Evolutionary conservation across 257 asterid genomes (phyloP), one percentile per base, ranked within the genome.

Genomic region (Coffea eugenioides): DNA sequence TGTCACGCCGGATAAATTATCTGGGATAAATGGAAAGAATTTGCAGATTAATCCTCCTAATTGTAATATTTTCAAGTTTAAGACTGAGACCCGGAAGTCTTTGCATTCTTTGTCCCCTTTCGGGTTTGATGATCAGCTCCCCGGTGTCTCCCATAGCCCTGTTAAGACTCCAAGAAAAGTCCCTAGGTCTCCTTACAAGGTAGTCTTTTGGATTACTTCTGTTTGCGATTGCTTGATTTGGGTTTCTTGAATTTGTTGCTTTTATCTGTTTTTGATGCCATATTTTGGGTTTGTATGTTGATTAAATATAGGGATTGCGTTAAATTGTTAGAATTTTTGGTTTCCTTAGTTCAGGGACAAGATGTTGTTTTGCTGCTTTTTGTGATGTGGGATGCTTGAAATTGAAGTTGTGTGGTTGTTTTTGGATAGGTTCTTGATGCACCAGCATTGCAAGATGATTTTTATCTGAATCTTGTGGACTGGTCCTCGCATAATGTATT

Each of bases 381-480:
- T 27, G 23, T 43, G 46, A 23, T 34, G 69, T 57, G 10, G 49
- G 14, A 80, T 74, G 67, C 15, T n/a, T 68, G 65, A 21, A 64
- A 43, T 15, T 64, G 11, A 45, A 57, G 39, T 68, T 77, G 23
- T 68, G 52, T 52, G 54, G 69, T 69, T 36, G 41, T 36, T 43
- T 52, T 80, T 77, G 54, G 16, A 36, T 82, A 95, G 99, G 97
- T 95, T 73, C 82, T 95, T 90, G 99, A 95, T 78, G 99, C 99
- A 56, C 99, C 99, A 0, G 96, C 97, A 41, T 69, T 95, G 87
- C 97, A 92, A 85, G 99, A 95, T 77, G 99, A 95, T 83, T 95
- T 93, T 81, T 95, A 95, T 87, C 93, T 93, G 72, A 95, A 95
- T 83, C 97, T 95, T 51, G 99, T 95, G 5, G 99, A 95, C 66